Percentiles rank a stretch among this genome's conserved stretches.
These are phyloP conservation scores for Fennellomyces sp. DNA, from an alignment of 371 early-diverging fungal species.

Conservation along the genomic window DNA sequence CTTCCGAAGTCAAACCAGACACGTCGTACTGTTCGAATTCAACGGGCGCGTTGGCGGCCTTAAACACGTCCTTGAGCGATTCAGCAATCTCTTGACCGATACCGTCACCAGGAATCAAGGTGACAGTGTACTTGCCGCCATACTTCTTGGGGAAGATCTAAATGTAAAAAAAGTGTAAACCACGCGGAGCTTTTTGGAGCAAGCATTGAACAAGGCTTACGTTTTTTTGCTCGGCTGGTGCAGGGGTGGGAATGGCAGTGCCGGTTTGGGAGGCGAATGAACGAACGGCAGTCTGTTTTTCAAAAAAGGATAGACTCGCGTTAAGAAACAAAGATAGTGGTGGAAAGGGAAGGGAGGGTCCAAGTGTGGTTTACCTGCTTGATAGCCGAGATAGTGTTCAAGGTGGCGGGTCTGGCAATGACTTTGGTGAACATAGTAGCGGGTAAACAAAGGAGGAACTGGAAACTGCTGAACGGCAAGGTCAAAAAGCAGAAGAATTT, in stretches of 20 bases:
- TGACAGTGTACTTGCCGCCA: conserved; percentile 87
- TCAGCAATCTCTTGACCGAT: conserved; percentile 91
- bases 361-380: conserved; percentile 4
- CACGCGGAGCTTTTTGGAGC: background rate
- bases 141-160: conserved; percentile 51
- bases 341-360: background rate
- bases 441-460: background rate
- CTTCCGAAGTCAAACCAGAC: conserved; percentile 81
- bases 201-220: conserved; percentile 22
- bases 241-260: conserved; percentile 45
- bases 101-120: conserved; percentile 98
- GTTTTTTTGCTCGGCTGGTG: conserved; percentile 47
- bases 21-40: conserved; percentile 96
- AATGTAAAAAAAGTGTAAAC: background rate
- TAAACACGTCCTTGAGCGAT: conserved; percentile 92
- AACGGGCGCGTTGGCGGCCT: conserved; percentile 89
- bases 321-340: background rate
- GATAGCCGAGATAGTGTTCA: conserved; percentile 9
- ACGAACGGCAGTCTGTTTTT: conserved; percentile 24
- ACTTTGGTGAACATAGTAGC: conserved; percentile 9
- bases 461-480: background rate
- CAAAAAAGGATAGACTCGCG: background rate
- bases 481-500: too few species aligned
- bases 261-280: conserved; percentile 43
- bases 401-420: conserved; percentile 8